These are phyloP conservation scores for Sonneratia alba DNA, from an alignment of 345 rosid genomes.

Conservation along the genomic window DNA sequence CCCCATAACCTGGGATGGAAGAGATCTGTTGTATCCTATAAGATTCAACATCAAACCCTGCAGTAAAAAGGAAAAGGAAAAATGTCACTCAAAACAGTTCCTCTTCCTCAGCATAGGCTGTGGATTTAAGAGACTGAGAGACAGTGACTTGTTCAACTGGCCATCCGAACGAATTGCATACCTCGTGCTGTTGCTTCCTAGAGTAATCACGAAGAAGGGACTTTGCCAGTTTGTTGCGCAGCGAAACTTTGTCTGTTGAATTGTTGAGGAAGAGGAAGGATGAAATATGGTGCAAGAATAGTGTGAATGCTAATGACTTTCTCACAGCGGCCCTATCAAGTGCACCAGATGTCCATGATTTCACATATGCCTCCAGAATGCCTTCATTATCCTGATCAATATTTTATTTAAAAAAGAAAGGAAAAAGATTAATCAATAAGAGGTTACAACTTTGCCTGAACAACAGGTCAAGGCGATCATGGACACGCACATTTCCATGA, in stretches of 20 bases:
- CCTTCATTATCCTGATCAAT: conserved; percentile 52
- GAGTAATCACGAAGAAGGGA: conserved; percentile 66
- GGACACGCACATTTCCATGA: not conserved
- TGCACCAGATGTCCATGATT: conserved; percentile 70
- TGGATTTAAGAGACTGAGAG: no score
- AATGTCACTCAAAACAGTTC: not conserved
- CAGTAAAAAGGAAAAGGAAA: not conserved
- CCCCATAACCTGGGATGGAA: conserved; percentile 7
- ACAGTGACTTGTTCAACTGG: not conserved
- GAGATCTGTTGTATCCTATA: conserved; percentile 24
- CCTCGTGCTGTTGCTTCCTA: conserved; percentile 52
- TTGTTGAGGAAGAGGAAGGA: conserved; percentile 38
- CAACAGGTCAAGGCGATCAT: not conserved
- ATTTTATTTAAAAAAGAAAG: no score
- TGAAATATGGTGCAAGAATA: conserved; percentile 62
- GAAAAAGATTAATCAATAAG: not conserved
- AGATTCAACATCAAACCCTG: conserved; percentile 74
- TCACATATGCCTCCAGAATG: conserved; percentile 61
- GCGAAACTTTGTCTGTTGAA: conserved; percentile 18
- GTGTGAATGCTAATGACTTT: conserved; percentile 46
- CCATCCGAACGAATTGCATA: conserved; percentile 16
- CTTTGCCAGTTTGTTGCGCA: conserved; percentile 50
- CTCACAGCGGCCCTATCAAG: conserved; percentile 64
- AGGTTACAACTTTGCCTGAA: not conserved
- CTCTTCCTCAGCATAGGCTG: not conserved